phyloP scores from a whole-genome alignment of 2,329 filamentous ascomycete species.

The Cladosporium oxysporum region DNA sequence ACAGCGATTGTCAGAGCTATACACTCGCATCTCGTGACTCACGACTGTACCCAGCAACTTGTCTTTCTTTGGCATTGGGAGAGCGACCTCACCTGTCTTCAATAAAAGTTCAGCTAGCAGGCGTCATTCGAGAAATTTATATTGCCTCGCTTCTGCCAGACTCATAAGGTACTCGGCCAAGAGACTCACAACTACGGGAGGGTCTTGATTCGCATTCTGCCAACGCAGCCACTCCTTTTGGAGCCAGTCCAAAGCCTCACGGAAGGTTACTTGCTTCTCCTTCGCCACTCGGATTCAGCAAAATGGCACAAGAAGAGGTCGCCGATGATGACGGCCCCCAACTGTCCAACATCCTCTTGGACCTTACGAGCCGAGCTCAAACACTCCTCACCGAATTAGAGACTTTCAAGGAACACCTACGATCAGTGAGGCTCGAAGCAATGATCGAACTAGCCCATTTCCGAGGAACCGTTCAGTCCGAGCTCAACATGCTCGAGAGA shows the following conservation, averaged over 20 bases:
- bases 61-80: neutral
- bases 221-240: neutral
- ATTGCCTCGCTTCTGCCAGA: neutral
- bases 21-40: neutral
- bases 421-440: constrained; percentile 39
- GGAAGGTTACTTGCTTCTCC: neutral
- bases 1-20: neutral
- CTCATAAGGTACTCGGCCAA: neutral
- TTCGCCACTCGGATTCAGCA: neutral
- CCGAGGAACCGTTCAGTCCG: constrained; percentile 38
- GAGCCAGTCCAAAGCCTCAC: neutral
- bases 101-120: neutral
- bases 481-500: constrained; percentile 36
- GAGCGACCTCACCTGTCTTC: neutral
- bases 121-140: neutral
- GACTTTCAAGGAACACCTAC: constrained; percentile 39
- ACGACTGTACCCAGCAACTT: neutral
- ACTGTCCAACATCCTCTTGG: constrained; percentile 24
- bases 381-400: constrained; percentile 45
- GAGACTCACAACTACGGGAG: neutral
- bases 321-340: constrained; percentile 11
- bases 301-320: constrained; percentile 7
- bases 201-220: neutral
- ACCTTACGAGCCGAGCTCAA: constrained; percentile 42
- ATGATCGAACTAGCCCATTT: constrained; percentile 40